Base-by-base conservation (phyloP, 2,329 filamentous ascomycete genomes). In the Ramularia collo-cygni region DNA sequence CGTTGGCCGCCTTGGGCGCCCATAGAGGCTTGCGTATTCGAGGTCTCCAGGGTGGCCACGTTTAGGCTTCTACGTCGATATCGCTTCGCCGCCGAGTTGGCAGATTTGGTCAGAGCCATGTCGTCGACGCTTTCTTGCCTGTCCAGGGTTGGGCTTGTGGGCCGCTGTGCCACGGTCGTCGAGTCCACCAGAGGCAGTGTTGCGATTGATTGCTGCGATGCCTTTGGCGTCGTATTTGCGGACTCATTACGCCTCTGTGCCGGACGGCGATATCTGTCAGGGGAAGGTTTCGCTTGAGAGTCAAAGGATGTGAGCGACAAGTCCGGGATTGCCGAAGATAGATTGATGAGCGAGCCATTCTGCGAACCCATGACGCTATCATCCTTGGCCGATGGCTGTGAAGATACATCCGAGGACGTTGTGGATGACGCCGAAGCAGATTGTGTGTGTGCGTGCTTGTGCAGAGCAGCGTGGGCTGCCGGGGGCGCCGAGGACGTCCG, bases 1-100 rank as follows among this genome's bases (percentile, higher is more conserved):
- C 51, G 48, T 28, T 45, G 48, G 18, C 48, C 42, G 12, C 46
- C 50, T 28, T 45, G 48, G 18, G 49, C 42, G 12, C 46, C 50
- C 12, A 50, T 45, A 38, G 36, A 30, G 15, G 52, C 48, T 31
- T 52, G 46, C 16, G 46, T 33, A 27, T 46, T 55, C 35, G 59
- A 57, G 21, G 54, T 63, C 31, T 71, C 68, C 44, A 82, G 66
- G 41, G 78, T 82, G 16, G 31, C 17, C 7, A 33, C 31, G 50
- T 85, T 85, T 67, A 93, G 76, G 64, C 88, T 95, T 51, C 88
- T 79, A 58, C 88, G 79, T 53, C 88, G 76, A 64, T 88, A 83
- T 57, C 85, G 76, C 64, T 83, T 87, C 8, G 80, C 76, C 26
- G 90, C 86, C 13, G 76, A 64, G n/a, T 66, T 60, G 17, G 70